Base-by-base conservation (phyloP, 208 protist genomes). In the Crithidia fasciculata region DNA sequence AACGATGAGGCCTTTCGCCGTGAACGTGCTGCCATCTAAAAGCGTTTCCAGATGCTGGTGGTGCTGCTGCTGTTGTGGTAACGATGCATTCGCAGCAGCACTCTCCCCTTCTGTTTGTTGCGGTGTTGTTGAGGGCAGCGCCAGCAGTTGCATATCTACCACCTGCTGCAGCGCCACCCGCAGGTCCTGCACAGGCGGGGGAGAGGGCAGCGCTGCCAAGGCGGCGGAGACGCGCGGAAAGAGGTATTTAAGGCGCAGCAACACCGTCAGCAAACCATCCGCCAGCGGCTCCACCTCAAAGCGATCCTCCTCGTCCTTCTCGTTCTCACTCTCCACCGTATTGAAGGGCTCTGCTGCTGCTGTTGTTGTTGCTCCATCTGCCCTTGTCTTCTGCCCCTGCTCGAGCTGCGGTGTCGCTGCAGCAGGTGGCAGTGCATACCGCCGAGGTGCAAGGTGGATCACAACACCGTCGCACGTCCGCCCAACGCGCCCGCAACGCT, bases 391-490 rank as follows among this genome's bases (percentile, higher is more conserved):
- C 28, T 28, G 28, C 28, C 28, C 28, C 28, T 8, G 45, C 9
- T 49, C 45, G 45, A 49, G 7, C 45, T 15, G 45, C 45, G 62
- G 19, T 9, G 40, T 18, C 12, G 45, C 19, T 36, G 28, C 19
- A n/a, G n/a, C n/a, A 2, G 52, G 37, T 4, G 50, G 65, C 13
- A 78, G 69, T 45, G 76, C 43, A 52, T 87, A 61, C 28, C 65
- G 59, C 3, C 85, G 72, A 7, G 88, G 85, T 6, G 83, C 85
- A 19, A 95, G 69, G 74, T 92, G 87, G 54, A 95, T 80, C 19
- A 87, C 87, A 19, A 94, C 63, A 9, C 91, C 88, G 45, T 92
- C 85, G 8, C 83, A 80, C 19, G 88, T 95, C 9, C 91, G 85
- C 3, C 91, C 91, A 15, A 82, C 82, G 2, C 91, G 81, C 0